phyloP scores from a whole-genome alignment of 176 grass and related monocot genomes.

The Tillandsia leiboldiana region DNA sequence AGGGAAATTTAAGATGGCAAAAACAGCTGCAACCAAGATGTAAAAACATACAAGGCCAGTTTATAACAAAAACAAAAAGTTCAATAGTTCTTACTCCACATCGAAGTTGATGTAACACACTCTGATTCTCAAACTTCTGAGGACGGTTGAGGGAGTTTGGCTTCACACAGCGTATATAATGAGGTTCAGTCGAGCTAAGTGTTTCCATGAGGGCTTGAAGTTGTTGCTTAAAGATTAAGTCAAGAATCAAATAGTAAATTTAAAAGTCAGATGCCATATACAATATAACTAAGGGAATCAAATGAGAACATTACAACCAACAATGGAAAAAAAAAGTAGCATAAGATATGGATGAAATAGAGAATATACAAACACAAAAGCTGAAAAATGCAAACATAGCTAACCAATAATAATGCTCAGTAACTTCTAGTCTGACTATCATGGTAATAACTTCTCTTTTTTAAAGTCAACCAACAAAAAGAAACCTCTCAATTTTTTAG shows the following conservation, averaged over 20 bases:
- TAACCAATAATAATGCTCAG: too few species aligned
- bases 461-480: too few species aligned
- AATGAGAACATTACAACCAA: not conserved
- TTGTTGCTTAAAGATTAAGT: slow-evolving; percentile 70
- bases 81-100: slow-evolving; percentile 75
- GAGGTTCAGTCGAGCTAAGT: slow-evolving; percentile 79
- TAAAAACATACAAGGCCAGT: not conserved
- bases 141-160: slow-evolving; percentile 90
- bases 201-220: slow-evolving; percentile 99
- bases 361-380: not conserved
- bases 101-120: slow-evolving; percentile 88
- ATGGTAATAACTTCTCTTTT: too few species aligned
- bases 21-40: not conserved
- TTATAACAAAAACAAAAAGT: not conserved
- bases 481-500: too few species aligned
- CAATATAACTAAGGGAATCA: not conserved
- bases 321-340: not conserved
- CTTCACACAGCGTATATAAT: slow-evolving; percentile 94
- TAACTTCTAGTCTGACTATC: too few species aligned
- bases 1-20: not conserved
- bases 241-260: slow-evolving; percentile 12
- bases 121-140: slow-evolving; percentile 94
- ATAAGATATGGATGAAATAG: not conserved
- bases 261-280: slow-evolving; percentile 1
- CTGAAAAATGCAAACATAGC: too few species aligned